Conservation (phyloP, 2,329 filamentous ascomycete species). For the Colletotrichum musicola region DNA sequence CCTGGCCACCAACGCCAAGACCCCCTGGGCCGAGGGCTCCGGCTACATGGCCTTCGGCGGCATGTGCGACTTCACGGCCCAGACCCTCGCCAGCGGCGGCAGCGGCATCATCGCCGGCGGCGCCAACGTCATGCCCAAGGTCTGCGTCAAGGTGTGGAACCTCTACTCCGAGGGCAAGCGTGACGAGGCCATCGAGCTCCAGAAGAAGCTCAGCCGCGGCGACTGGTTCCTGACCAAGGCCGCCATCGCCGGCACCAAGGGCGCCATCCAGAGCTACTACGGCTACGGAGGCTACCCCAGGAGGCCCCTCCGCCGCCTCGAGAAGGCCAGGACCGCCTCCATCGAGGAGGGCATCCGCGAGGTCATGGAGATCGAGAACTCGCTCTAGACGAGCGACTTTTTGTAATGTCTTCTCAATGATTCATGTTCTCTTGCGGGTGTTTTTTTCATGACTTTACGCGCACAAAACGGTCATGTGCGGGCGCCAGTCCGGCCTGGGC, state of each 20-base stretch:
- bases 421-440: too few relatives aligned
- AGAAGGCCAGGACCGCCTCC: conserved; percentile 64
- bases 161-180: conserved; percentile 79
- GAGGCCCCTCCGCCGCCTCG: conserved; percentile 76
- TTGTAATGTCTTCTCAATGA: neutral
- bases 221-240: conserved; percentile 89
- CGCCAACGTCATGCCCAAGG: conserved; percentile 87
- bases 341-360: conserved; percentile 71
- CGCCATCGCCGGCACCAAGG: conserved; percentile 88
- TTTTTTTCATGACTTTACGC: neutral
- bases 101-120: conserved; percentile 88
- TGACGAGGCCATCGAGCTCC: conserved; percentile 80
- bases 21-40: conserved; percentile 68
- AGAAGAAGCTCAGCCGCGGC: conserved; percentile 81
- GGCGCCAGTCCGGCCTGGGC: conserved; percentile 9
- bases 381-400: conserved; percentile 50
- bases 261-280: conserved; percentile 82
- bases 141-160: conserved; percentile 83
- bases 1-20: conserved; percentile 77
- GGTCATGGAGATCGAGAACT: conserved; percentile 75
- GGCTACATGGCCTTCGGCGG: conserved; percentile 90
- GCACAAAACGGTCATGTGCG: conserved; percentile 8
- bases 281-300: conserved; percentile 85
- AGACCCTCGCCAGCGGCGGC: conserved; percentile 83
- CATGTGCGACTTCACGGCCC: conserved; percentile 88